Base-by-base conservation (phyloP, 768 basidiomycete species). In the Neoboletus magnificus region DNA sequence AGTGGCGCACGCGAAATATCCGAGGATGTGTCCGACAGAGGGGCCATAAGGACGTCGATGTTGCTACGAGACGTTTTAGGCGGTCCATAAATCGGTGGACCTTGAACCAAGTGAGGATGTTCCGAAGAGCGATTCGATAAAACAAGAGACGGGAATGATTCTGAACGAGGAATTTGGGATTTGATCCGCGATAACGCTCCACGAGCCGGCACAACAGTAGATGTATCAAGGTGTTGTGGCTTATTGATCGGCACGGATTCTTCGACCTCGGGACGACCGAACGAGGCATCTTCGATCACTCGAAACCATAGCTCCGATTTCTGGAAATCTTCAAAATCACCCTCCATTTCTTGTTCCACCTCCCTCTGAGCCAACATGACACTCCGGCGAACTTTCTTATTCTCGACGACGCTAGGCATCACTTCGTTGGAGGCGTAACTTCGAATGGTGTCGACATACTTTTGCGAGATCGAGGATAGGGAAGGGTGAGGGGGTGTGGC, bases 261-360 rank as follows among this genome's bases (percentile, higher is more conserved):
- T 20, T 50, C 55, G 20, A 50, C 44, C 40, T 60, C 61, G 12
- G 57, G 16, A 35, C 57, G 52, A 40, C 61, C 66, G 37, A 69
- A 63, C 42, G 84, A 82, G 2, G 81, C 76, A 65, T 93, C 91
- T 9, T 86, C 82, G 9, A 91, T 76, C 2, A 91, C 93, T 47
- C 93, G 89, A 73, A 94, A 91, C 86, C 91, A 98, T 5, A 99
- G 79, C 59, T 97, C 93, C 20, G 91, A 93, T 56, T 84, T 77
- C 64, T 87, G 83, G 65, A 99, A 98, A 9, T 86, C 86, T 47
- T 89, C 87, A 66, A 96, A 97, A 67, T 96, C 93, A 48, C 88
- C 88, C 58, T 90, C 87, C 92, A 99, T 95, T 48, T 86, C 83
- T 32, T 84, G 81, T 67, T 96, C 91, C 1, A 95, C 85, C 61